Evolutionary conservation across 495 filamentous ascomycete species (phyloP).

Genomic region (Tuber calosporum): DNA sequence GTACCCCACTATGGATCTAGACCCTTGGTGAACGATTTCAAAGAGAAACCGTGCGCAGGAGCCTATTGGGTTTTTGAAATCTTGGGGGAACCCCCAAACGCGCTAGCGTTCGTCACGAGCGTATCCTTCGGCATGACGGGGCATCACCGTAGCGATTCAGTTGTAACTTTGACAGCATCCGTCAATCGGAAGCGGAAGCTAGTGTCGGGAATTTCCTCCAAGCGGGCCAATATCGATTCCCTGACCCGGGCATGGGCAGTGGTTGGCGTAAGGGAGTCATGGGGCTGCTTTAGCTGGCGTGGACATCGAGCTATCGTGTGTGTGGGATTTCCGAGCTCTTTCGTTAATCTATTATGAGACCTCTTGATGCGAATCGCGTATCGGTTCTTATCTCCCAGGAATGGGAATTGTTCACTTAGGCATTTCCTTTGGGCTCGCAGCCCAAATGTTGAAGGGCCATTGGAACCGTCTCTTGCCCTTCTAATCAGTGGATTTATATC

Average conservation of each 20-base stretch:
- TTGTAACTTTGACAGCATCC: not conserved
- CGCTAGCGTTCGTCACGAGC: not conserved
- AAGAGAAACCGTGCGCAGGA: not conserved
- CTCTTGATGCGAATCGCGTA: not conserved
- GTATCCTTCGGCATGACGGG: not conserved
- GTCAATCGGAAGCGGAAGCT: not conserved
- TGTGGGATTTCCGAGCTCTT: not conserved
- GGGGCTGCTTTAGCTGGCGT: not conserved
- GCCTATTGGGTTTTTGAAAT: not conserved
- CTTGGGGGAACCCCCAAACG: not conserved
- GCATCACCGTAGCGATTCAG: not conserved
- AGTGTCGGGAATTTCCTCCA: not conserved
- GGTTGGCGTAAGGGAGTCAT: not conserved
- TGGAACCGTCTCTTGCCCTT: not conserved
- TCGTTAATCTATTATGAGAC: not conserved
- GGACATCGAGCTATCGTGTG: not conserved
- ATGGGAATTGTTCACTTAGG: not conserved
- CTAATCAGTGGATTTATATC: not conserved
- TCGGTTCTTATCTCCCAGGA: not conserved
- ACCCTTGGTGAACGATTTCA: not conserved
- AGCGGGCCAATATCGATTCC: not conserved
- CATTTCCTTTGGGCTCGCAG: not conserved
- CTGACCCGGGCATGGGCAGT: not conserved
- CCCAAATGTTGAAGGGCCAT: not conserved
- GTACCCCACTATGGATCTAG: not conserved